A percentile compares a stretch with the other conserved stretches of the same genome.
Evolutionary conservation across 805 yeast species (phyloP).

Genomic region (Myxozyma nipponensis): DNA sequence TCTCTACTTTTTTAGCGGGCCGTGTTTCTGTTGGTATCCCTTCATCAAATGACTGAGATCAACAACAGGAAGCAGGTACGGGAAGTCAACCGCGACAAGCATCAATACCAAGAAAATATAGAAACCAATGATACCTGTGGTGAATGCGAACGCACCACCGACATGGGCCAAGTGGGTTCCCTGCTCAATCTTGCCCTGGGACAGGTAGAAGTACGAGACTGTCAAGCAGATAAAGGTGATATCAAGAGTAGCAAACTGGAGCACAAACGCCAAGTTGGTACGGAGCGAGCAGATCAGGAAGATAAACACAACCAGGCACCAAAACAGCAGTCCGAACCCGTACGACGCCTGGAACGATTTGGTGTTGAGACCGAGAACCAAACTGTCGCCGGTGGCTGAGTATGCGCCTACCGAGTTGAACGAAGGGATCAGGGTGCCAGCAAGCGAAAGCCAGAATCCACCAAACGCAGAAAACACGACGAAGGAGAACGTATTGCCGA

Average conservation of each 20-base stretch:
- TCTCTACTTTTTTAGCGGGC: slow-evolving; percentile 14
- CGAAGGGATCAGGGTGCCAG: slow-evolving; percentile 6
- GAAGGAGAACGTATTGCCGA: slow-evolving; percentile 17
- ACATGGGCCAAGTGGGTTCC: slow-evolving; percentile 16
- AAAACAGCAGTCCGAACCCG: slow-evolving; percentile 22
- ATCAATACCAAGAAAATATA: slow-evolving; percentile 26
- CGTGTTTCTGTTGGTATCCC: slow-evolving; percentile 27
- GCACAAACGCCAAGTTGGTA: slow-evolving; percentile 25
- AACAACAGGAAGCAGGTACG: slow-evolving; percentile 26
- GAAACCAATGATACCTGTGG: slow-evolving; percentile 23
- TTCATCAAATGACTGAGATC: slow-evolving; percentile 19
- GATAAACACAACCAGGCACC: slow-evolving; percentile 21
- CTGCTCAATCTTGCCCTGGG: slow-evolving; percentile 1
- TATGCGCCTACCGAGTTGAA: slow-evolving; percentile 14
- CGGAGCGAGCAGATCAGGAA: slow-evolving; percentile 23
- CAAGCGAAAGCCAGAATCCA: slow-evolving; percentile 15
- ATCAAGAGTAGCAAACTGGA: slow-evolving; percentile 17
- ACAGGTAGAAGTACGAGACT: slow-evolving; percentile 16
- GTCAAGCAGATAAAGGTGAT: slow-evolving; percentile 18
- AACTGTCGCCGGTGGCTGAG: slow-evolving; percentile 8
- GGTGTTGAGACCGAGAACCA: slow-evolving; percentile 19
- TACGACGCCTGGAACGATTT: slow-evolving; percentile 21
- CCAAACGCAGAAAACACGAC: slow-evolving; percentile 4
- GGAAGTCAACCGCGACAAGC: slow-evolving; percentile 27
- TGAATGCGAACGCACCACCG: slow-evolving; percentile 25